phyloP scores from a whole-genome alignment of 2,329 filamentous ascomycete genomes.

The Penicillium sp. region DNA sequence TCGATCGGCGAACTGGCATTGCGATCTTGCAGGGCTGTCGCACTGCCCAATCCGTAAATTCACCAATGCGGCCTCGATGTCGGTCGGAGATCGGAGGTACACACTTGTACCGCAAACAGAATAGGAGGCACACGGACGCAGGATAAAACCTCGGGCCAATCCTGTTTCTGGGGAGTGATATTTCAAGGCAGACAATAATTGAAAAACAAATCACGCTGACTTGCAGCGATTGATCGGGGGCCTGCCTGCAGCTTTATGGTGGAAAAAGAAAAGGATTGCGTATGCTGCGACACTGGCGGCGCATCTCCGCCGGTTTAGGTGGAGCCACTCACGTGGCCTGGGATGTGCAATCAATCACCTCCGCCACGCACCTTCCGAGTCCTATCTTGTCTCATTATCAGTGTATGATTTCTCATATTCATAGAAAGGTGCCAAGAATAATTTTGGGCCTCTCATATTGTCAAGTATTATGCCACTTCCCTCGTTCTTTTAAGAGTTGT shows the following conservation, averaged over 20 bases:
- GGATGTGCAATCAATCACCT: not conserved
- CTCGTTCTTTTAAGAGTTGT: not conserved
- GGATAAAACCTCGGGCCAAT: not conserved
- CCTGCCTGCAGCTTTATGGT: constrained; percentile 14
- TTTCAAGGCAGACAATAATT: not conserved
- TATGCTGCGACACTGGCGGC: constrained; percentile 19
- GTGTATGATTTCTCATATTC: not conserved
- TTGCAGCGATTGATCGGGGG: constrained; percentile 10
- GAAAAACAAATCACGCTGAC: constrained; percentile 13
- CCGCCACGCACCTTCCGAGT: not conserved
- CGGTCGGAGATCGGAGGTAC: constrained; percentile 16
- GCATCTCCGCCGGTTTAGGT: constrained; percentile 19
- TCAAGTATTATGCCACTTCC: no score
- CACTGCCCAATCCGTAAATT: constrained; percentile 16
- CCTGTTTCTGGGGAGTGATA: constrained; percentile 3
- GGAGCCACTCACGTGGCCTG: constrained; percentile 29
- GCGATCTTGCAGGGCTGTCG: constrained; percentile 6
- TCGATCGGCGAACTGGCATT: constrained; percentile 17
- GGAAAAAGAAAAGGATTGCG: constrained; percentile 20
- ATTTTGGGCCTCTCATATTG: not conserved
- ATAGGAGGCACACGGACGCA: constrained; percentile 16
- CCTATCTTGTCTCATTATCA: not conserved
- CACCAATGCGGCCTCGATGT: constrained; percentile 23
- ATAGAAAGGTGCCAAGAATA: not conserved
- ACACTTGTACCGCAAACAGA: constrained; percentile 21